Percentiles rank a stretch among this genome's conserved stretches.
Evolutionary conservation across 73 alveolate species (phyloP).

Genomic region (Paraurostyla sp.): DNA sequence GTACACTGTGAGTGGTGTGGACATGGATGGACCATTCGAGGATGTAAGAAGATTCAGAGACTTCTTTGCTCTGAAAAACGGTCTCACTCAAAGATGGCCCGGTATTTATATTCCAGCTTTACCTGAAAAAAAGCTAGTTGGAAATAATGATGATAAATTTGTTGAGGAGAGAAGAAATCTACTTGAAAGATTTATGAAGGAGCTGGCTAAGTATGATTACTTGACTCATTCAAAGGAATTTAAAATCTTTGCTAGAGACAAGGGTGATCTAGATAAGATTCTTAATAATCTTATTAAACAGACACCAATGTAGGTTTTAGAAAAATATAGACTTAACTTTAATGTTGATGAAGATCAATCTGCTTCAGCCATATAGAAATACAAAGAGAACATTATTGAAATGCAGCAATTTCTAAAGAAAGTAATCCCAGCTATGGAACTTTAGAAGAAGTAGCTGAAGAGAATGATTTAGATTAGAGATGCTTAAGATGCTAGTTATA

Average conservation of each 20-base stretch:
- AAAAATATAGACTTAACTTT: constrained; percentile 37
- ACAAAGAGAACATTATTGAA: constrained; percentile 37
- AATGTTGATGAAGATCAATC: constrained; percentile 24
- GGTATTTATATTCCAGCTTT: constrained; percentile 70
- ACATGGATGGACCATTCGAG: constrained; percentile 79
- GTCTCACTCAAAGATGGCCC: constrained; percentile 69
- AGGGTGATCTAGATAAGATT: constrained; percentile 56
- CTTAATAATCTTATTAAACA: constrained; percentile 7
- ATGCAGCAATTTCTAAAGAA: constrained; percentile 45
- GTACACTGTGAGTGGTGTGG: constrained; percentile 83
- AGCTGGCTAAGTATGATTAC: constrained; percentile 46
- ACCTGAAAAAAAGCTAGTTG: constrained; percentile 70
- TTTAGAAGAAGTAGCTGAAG: constrained; percentile 49
- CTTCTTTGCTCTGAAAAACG: constrained; percentile 78
- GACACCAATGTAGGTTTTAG: constrained; percentile 48
- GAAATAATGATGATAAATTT: constrained; percentile 57
- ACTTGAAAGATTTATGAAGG: constrained; percentile 58
- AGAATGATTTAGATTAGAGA: constrained; percentile 41
- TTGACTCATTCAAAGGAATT: constrained; percentile 53
- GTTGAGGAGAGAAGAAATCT: constrained; percentile 65
- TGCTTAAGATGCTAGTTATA: background rate
- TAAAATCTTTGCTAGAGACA: constrained; percentile 57
- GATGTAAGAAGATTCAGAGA: constrained; percentile 87
- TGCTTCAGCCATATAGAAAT: background rate
- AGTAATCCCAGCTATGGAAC: constrained; percentile 28